Evolutionary conservation across 495 filamentous ascomycete species (phyloP), one percentile per base, ranked within the genome.

Genomic region (Lasiosphaeria ovina): DNA sequence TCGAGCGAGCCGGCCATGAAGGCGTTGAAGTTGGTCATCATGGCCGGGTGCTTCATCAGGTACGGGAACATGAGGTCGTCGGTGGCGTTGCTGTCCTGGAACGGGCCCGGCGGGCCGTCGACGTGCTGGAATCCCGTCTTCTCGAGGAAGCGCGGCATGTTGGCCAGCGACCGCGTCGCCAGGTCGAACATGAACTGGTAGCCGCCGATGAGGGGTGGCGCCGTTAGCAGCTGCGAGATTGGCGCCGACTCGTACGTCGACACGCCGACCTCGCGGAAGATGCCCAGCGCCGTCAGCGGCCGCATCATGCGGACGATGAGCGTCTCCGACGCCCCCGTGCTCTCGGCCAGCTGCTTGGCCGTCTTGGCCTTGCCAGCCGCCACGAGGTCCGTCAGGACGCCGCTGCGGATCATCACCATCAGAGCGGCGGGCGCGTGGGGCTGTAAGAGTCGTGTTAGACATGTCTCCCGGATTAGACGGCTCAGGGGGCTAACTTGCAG

Each of bases 131-230:
- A 64, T 0, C 40, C 40, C 6, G 17, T 45, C 6, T 35, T 44
- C 36, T 56, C 54, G 10, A 56, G 16, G 38, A 56, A 56, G 38
- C 36, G 54, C n/a, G 54, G 54, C 24, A 56, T 35, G 51, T 54
- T 54, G 51, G 34, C 34, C 51, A 54, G 51, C 4, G 51, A 54
- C 4, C 51, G 51, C 6, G 51, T n/a, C 34, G 51, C 33, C 33
- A 38, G 32, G n/a, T 54, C 32, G 51, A 36, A 51, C 49, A 51
- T 51, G 49, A 51, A 51, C 49, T 51, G 49, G 49, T 51, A 51
- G 24, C 49, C 49, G 16, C 49, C 49, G 49, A 33, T 9, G 31
- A 51, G 49, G 24, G 49, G 49, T 9, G 49, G 49, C 4, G 49
- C 49, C 6, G 49, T 51, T 1, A 51, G 49, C 6, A 51, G 49